phyloP scores from a whole-genome alignment of 371 early-diverging fungal genomes.

The Mortierella sp. region DNA sequence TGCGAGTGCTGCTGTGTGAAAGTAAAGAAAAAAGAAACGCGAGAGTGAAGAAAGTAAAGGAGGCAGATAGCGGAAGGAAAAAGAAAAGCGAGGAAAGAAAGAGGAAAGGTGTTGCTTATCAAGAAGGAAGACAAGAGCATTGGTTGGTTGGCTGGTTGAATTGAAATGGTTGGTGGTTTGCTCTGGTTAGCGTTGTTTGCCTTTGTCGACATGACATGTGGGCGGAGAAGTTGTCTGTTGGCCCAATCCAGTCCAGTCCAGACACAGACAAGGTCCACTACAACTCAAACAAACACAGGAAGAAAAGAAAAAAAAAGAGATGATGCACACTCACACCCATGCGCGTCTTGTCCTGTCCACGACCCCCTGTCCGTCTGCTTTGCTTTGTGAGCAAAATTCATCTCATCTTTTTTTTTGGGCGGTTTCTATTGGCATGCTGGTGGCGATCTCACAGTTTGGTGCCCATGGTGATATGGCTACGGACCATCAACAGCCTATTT shows the following conservation, averaged over 20 bases:
- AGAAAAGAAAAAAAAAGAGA: not conserved
- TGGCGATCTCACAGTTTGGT: conserved; percentile 25
- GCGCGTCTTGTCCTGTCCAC: not conserved
- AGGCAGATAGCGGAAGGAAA: not conserved
- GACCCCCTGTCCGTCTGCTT: not conserved
- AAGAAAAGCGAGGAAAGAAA: not conserved
- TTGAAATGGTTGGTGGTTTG: not conserved
- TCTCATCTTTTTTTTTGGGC: not conserved
- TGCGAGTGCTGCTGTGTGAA: too few species aligned
- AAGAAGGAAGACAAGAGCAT: not conserved
- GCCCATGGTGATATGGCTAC: conserved; percentile 44
- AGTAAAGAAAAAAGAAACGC: not conserved
- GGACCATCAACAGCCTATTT: conserved; percentile 40
- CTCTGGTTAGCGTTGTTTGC: not conserved
- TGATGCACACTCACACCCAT: not conserved
- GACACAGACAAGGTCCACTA: not conserved
- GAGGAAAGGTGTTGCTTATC: not conserved
- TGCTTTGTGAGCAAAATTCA: not conserved
- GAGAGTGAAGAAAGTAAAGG: not conserved
- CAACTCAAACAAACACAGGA: not conserved
- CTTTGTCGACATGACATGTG: too few species aligned
- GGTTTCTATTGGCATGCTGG: not conserved
- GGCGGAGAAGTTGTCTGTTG: not conserved
- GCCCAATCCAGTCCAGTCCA: too few species aligned
- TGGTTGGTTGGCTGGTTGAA: not conserved